phyloP scores from a whole-genome alignment of 2,329 filamentous ascomycete genomes.

The Fusarium sp. region DNA sequence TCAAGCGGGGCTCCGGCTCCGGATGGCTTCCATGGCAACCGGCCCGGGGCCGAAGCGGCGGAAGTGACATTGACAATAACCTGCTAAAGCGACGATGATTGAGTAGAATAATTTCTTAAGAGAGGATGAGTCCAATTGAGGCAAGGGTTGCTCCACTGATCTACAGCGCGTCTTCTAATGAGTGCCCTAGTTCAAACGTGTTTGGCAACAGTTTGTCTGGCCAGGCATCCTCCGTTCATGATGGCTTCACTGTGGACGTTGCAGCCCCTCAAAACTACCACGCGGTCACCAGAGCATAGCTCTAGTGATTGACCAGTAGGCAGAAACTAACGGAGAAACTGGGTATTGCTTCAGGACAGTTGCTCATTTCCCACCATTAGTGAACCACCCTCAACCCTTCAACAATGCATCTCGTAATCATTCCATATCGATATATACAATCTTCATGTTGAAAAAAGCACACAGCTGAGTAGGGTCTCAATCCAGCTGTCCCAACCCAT shows the following conservation, averaged over 20 bases:
- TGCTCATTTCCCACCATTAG: background rate
- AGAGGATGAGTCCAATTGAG: too few species aligned
- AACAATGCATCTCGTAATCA: slow-evolving; percentile 24
- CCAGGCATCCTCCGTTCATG: background rate
- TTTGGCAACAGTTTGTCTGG: too few species aligned
- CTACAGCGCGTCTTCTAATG: too few species aligned
- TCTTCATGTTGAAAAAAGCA: slow-evolving; percentile 21
- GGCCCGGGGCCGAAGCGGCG: background rate
- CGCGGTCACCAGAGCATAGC: too few species aligned
- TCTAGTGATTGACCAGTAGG: background rate
- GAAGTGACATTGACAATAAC: too few species aligned
- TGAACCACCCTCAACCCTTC: background rate
- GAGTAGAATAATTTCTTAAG: too few species aligned
- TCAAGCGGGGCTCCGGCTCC: background rate
- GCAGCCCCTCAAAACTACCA: background rate
- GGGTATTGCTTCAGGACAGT: background rate
- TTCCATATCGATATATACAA: slow-evolving; percentile 42
- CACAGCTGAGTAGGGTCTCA: slow-evolving; percentile 2
- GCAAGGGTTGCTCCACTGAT: too few species aligned
- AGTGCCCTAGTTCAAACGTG: too few species aligned
- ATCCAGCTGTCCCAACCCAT: slow-evolving; percentile 14
- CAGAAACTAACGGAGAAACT: background rate
- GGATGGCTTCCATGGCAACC: background rate
- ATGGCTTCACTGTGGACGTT: background rate
- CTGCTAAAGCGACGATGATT: too few species aligned